A percentile compares a stretch with the other conserved stretches of the same genome.
Evolutionary conservation across 495 filamentous ascomycete genomes (phyloP).

Genomic region (Jackrogersella multiformis): DNA sequence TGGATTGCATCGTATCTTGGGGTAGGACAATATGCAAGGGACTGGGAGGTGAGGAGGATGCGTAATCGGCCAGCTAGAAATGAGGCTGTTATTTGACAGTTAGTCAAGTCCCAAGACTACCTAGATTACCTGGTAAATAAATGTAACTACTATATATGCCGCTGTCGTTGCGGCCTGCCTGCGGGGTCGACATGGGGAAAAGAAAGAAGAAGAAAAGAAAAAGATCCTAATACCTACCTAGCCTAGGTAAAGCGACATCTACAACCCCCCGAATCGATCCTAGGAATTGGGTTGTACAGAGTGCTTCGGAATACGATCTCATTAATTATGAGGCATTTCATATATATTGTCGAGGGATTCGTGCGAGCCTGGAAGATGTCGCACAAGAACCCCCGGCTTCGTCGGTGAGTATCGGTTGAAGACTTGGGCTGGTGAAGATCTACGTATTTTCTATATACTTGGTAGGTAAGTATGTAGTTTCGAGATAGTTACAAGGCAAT

Average conservation of each 20-base stretch:
- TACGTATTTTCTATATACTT: not conserved
- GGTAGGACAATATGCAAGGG: slow-evolving; percentile 51
- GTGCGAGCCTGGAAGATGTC: slow-evolving; percentile 22
- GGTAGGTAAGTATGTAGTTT: not conserved
- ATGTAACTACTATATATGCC: slow-evolving; percentile 9
- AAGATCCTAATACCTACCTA: slow-evolving; percentile 43
- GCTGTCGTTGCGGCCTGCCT: slow-evolving; percentile 30
- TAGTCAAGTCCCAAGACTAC: slow-evolving; percentile 10
- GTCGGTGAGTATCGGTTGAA: slow-evolving; percentile 19
- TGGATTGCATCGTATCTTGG: slow-evolving; percentile 41
- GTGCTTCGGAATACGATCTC: slow-evolving; percentile 29
- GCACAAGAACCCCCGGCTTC: slow-evolving; percentile 16
- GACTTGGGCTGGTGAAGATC: slow-evolving; percentile 1
- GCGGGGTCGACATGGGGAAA: slow-evolving; percentile 30
- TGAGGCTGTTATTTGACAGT: slow-evolving; percentile 33
- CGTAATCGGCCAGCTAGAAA: slow-evolving; percentile 38
- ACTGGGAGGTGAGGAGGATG: slow-evolving; percentile 38
- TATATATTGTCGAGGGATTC: slow-evolving; percentile 28
- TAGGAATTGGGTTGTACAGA: slow-evolving; percentile 31
- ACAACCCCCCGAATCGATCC: slow-evolving; percentile 38
- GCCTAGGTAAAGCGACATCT: too few species aligned
- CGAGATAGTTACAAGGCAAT: slow-evolving; percentile 1
- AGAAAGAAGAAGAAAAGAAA: too few species aligned
- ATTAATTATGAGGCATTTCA: slow-evolving; percentile 41
- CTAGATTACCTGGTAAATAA: not conserved